These are phyloP conservation scores for Aspergillus jensenii DNA, from an alignment of 2,329 filamentous ascomycete genomes.

Conservation along the genomic window DNA sequence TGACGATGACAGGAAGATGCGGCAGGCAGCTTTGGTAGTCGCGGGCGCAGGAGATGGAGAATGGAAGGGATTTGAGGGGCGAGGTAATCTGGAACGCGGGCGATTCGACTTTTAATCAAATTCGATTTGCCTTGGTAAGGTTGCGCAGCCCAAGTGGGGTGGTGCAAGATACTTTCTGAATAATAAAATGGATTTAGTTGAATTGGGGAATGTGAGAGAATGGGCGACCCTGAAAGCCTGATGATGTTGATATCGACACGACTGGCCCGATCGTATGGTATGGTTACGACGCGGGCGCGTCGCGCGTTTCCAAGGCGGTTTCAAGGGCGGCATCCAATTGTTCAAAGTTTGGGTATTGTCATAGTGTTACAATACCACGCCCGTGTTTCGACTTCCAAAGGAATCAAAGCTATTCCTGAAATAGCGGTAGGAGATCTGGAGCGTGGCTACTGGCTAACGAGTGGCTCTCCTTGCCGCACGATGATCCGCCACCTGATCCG, in stretches of 20 bases:
- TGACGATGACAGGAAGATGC: not conserved
- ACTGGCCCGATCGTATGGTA: conserved; percentile 24
- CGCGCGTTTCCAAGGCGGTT: conserved; percentile 21
- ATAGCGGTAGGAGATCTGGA: not conserved
- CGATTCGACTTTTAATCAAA: conserved; percentile 19
- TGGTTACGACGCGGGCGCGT: conserved; percentile 28
- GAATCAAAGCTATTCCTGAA: not conserved
- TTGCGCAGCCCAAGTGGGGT: conserved; percentile 23
- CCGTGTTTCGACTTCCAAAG: not conserved
- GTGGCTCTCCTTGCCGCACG: conserved; percentile 13
- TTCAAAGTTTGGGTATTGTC: conserved; percentile 14
- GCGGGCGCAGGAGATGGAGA: conserved; percentile 14
- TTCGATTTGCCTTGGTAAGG: conserved; percentile 15
- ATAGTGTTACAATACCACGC: conserved; percentile 21
- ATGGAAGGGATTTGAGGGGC: conserved; percentile 6
- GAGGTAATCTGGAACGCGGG: conserved; percentile 14
- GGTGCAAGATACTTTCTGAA: conserved; percentile 19
- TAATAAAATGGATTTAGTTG: conserved; percentile 18
- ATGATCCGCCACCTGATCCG: not conserved
- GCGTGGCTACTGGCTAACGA: not conserved
- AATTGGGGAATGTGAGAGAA: conserved; percentile 18
- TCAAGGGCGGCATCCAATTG: not conserved
- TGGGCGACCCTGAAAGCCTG: conserved; percentile 15
- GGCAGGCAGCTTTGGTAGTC: conserved; percentile 3
- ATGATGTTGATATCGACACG: conserved; percentile 19